Base-by-base conservation (phyloP, 257 asterid genomes). In the Nicotiana otophora region DNA sequence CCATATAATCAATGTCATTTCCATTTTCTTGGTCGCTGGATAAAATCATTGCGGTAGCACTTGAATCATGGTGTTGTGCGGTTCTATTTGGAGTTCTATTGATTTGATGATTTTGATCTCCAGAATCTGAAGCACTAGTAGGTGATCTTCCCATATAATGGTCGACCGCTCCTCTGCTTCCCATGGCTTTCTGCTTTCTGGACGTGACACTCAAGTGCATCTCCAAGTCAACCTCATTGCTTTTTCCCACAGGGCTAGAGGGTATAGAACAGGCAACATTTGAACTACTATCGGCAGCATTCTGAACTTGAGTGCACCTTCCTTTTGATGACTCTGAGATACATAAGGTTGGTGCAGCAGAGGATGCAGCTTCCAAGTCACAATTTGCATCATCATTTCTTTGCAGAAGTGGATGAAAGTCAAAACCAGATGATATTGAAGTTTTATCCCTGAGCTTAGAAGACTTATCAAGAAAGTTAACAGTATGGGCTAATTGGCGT, bases 321-420 rank as follows among this genome's bases (percentile, higher is more conserved):
- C 87, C 88, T 84, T 85, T 86, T 26, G 92, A 66, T 20, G 82
- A 81, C 62, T 86, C 89, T 70, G 84, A 64, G 83, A 63, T 81
- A 79, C 89, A 82, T 54, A 87, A 86, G 51, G 82, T 86, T 67
- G 83, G 88, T 68, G 84, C 72, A 81, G 84, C 72, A 83, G 90
- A 61, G 78, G 58, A 86, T 42, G 85, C 84, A 70, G 84, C 82
- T 60, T 82, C 80, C 61, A 84, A 64, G 80, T 83, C 85, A 63
- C 88, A 84, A 79, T 82, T 89, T 70, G 61, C 84, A 87, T 84
- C 92, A 82, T 92, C 88, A 57, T 77, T 78, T 85, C 93, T 93
- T 86, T 92, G 95, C 78, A 96, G 84, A 84, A 96, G 98, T 5
- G 98, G 99, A 88, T 94, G 99, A 85, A 94, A 96, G 85, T 90